phyloP scores from a whole-genome alignment of 768 basidiomycete genomes.

The Omphalotus guepiniiformis region DNA sequence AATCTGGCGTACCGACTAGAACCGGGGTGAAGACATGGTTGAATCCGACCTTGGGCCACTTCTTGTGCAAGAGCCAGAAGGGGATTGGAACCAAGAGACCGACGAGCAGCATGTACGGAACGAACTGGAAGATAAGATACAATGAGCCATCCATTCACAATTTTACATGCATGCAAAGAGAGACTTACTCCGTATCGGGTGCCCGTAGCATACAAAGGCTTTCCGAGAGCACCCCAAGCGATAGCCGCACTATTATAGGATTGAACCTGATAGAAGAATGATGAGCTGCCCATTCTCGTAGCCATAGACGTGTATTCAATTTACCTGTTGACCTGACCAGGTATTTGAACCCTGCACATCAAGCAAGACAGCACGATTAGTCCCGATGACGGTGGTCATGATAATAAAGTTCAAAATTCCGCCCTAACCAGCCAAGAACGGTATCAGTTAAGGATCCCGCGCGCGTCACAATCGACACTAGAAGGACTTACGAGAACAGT shows the following conservation, averaged over 20 bases:
- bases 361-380: conserved; percentile 36
- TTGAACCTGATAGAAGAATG: conserved; percentile 28
- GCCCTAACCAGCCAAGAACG: conserved; percentile 26
- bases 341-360: conserved; percentile 47
- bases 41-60: conserved; percentile 42
- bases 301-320: not conserved
- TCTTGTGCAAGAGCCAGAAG: conserved; percentile 44
- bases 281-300: not conserved
- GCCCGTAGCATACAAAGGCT: conserved; percentile 40
- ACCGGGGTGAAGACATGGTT: conserved; percentile 39
- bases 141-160: not conserved
- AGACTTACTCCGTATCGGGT: conserved; percentile 37
- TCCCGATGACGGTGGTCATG: conserved; percentile 34
- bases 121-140: conserved; percentile 28
- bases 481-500: conserved; percentile 39
- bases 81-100: conserved; percentile 49
- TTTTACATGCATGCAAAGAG: conserved; percentile 9
- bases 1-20: conserved; percentile 25
- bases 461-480: too few relatives aligned
- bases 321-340: conserved; percentile 52
- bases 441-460: too few relatives aligned
- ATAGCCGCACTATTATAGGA: conserved; percentile 48
- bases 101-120: conserved; percentile 39
- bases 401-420: conserved; percentile 46
- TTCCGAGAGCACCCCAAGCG: conserved; percentile 52